Conservation (phyloP, 495 filamentous ascomycete genomes). For the Talaromyces ruber region DNA sequence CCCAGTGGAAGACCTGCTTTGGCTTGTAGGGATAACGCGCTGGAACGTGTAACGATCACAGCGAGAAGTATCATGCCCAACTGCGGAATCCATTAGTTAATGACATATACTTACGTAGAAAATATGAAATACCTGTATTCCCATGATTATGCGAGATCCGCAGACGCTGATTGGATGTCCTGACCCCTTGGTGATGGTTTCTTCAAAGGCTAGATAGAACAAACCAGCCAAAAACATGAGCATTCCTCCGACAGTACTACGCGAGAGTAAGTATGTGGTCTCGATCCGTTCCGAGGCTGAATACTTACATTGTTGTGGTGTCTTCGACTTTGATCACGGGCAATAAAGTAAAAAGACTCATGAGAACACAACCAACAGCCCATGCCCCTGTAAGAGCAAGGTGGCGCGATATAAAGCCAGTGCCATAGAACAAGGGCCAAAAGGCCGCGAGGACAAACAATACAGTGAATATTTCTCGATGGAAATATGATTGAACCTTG, state of each 20-base stretch:
- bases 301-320: constrained; percentile 63
- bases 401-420: constrained; percentile 60
- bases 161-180: constrained; percentile 26
- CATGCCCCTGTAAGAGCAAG: constrained; percentile 57
- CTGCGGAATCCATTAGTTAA: constrained; percentile 19
- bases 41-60: constrained; percentile 79
- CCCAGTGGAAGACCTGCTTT: constrained; percentile 82
- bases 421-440: constrained; percentile 73
- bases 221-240: constrained; percentile 75
- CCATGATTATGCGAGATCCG: constrained; percentile 47
- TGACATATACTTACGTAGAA: background rate
- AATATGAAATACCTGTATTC: constrained; percentile 36
- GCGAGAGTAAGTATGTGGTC: constrained; percentile 17
- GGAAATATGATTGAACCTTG: constrained; percentile 79
- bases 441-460: constrained; percentile 67
- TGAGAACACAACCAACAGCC: constrained; percentile 65
- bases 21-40: constrained; percentile 71
- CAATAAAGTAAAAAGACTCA: constrained; percentile 88
- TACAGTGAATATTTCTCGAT: constrained; percentile 76
- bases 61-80: constrained; percentile 78
- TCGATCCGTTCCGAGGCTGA: background rate
- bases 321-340: constrained; percentile 80
- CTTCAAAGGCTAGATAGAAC: constrained; percentile 75
- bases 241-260: constrained; percentile 63
- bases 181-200: constrained; percentile 44